Conservation (phyloP, 225 moss, liverwort and hornwort genomes). For the Lunularia cruciata region DNA sequence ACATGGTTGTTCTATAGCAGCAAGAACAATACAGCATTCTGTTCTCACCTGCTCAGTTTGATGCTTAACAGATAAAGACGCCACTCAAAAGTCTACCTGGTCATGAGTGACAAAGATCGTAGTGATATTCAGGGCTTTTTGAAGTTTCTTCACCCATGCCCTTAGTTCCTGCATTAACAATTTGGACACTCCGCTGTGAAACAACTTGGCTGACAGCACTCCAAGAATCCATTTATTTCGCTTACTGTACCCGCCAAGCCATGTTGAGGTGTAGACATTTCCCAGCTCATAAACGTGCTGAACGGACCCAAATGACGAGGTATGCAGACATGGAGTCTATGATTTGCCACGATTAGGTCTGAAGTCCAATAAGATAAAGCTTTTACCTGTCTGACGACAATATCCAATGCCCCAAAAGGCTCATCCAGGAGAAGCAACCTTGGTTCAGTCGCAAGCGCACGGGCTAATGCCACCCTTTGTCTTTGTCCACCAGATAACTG, state of each 20-base stretch:
- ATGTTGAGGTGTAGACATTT: no score
- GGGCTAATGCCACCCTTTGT: constrained; percentile 45
- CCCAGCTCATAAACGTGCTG: neutral
- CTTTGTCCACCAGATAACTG: constrained; percentile 46
- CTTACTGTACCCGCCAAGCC: no score
- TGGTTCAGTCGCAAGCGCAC: constrained; percentile 45
- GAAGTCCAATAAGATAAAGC: neutral
- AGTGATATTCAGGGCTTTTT: constrained; percentile 40
- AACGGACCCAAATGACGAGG: no score
- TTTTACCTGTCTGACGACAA: constrained; percentile 35
- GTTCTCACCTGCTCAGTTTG: no score
- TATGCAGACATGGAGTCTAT: no score
- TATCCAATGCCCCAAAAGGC: constrained; percentile 46
- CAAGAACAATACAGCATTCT: no score
- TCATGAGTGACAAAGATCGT: constrained; percentile 47
- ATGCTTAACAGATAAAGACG: no score
- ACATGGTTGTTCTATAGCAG: no score
- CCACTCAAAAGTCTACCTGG: constrained; percentile 27
- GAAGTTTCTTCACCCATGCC: constrained; percentile 39
- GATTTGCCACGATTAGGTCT: neutral
- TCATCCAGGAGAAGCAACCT: constrained; percentile 44
- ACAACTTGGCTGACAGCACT: neutral
- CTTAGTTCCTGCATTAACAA: constrained; percentile 29
- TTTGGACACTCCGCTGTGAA: neutral
- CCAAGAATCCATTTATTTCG: no score